Percentiles rank a stretch among this genome's conserved stretches.
phyloP scores from a whole-genome alignment of 768 basidiomycete genomes.

The Termitomyces sp. region DNA sequence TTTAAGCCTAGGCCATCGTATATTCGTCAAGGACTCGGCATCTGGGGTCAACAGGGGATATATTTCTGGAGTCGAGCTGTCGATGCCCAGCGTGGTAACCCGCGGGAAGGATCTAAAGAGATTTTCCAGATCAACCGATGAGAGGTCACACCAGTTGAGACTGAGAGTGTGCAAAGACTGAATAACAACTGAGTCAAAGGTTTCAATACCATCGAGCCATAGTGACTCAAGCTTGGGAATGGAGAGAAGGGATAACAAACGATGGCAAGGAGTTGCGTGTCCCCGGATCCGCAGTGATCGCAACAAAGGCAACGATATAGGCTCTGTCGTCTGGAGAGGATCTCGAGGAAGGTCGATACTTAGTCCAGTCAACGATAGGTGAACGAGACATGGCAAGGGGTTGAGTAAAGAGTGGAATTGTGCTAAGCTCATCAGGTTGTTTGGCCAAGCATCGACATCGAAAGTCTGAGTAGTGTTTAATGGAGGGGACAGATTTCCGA shows the following conservation, averaged over 20 bases:
- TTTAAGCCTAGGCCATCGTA: constrained; percentile 29
- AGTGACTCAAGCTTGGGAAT: constrained; percentile 30
- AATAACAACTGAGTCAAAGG: constrained; percentile 26
- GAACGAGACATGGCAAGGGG: constrained; percentile 28
- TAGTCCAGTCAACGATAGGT: constrained; percentile 37
- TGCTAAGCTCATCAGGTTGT: constrained; percentile 25
- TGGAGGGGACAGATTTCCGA: constrained; percentile 35
- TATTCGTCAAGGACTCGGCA: not conserved
- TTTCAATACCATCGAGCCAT: constrained; percentile 26
- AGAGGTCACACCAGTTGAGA: constrained; percentile 28
- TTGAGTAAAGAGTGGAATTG: constrained; percentile 30
- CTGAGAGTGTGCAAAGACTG: constrained; percentile 27
- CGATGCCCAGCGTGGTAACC: constrained; percentile 26
- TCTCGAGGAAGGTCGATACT: constrained; percentile 28
- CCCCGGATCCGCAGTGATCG: constrained; percentile 36
- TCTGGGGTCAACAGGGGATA: constrained; percentile 22
- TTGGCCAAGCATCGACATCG: constrained; percentile 37
- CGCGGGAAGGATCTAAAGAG: constrained; percentile 30
- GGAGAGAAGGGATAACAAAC: constrained; percentile 29
- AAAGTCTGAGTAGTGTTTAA: constrained; percentile 28
- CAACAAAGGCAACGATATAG: constrained; percentile 28
- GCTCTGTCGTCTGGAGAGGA: constrained; percentile 19
- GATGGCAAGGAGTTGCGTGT: constrained; percentile 25
- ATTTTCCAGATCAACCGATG: constrained; percentile 23
- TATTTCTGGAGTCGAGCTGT: constrained; percentile 25